Base-by-base conservation (phyloP, 139 green algal species). In the Micractinium sp. region DNA sequence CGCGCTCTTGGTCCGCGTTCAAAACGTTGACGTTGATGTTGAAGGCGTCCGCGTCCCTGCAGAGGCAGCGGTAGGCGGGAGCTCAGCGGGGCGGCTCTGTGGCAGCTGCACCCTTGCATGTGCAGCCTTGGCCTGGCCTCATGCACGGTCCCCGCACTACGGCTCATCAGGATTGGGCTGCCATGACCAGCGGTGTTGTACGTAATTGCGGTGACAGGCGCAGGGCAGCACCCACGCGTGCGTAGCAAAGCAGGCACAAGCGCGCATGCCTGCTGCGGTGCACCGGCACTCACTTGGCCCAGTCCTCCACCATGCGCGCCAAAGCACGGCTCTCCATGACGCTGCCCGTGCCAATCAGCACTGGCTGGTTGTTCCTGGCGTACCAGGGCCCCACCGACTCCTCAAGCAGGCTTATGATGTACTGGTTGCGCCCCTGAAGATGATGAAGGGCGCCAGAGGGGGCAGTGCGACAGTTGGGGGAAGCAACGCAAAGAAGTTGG, bases 321-420 rank as follows among this genome's bases (percentile, higher is more conserved):
- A 56, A 5, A 9, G 47, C 47, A 56, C 47, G 47, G 47, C 47
- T 56, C 9, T 96, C 89, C 33, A 93, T 89, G n/a, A 98, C 94
- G 31, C 91, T 96, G 53, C 91, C 94, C 33, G 97, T 99, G 31
- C 97, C 97, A 29, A 99, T 96, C 25, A 99, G 94, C 81, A 99
- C 94, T 0, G 97, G 97, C 61, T 94, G 94, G 25, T 90, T 67
- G 47, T 56, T 56, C 47, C 47, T 56, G 47, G 47, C 47, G 47
- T 56, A 56, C 47, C 47, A 56, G n/a, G 81, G 69, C 22, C 38
- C 27, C 60, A 91, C 41, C 38, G 90, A 84, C 33, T 91, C 61
- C 0, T 56, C 39, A 61, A 95, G n/a, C 66, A 93, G 73, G 25
- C 33, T 0, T 12, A 73, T 31, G 53, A 94, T 87, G 22, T 29